Conservation (phyloP, 1,139 yeast species). For the Yamadazyma dendronema region DNA sequence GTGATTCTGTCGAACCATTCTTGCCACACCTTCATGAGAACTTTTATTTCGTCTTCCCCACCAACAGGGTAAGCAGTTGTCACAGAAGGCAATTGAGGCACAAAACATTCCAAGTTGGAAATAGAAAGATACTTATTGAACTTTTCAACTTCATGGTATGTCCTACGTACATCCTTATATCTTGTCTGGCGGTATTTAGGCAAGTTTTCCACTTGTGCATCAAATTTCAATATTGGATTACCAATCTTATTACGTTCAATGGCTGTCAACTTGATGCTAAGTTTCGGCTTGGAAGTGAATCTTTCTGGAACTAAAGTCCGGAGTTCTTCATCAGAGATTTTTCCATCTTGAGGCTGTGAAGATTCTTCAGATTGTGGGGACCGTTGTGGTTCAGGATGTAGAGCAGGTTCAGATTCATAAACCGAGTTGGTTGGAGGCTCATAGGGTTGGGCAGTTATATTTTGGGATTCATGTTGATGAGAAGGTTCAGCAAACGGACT, state of each 20-base stretch:
- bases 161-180: slow-evolving; percentile 76
- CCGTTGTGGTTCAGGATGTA: background rate
- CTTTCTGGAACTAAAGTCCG: slow-evolving; percentile 53
- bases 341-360: slow-evolving; percentile 16
- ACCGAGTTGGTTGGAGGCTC: background rate
- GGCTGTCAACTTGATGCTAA: slow-evolving; percentile 27
- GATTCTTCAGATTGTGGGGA: slow-evolving; percentile 1
- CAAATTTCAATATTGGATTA: slow-evolving; percentile 45
- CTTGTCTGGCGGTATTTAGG: slow-evolving; percentile 72
- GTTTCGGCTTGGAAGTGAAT: slow-evolving; percentile 33
- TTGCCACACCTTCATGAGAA: slow-evolving; percentile 63
- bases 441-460: background rate
- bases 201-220: slow-evolving; percentile 47
- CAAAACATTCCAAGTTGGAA: slow-evolving; percentile 88
- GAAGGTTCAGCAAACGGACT: slow-evolving; percentile 54
- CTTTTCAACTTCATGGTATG: slow-evolving; percentile 72
- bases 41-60: slow-evolving; percentile 74
- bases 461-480: background rate
- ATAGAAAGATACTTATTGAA: slow-evolving; percentile 76
- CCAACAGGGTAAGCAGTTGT: slow-evolving; percentile 77
- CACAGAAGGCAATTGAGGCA: slow-evolving; percentile 81
- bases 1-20: slow-evolving; percentile 83
- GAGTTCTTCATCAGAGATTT: slow-evolving; percentile 38
- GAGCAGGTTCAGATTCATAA: background rate
- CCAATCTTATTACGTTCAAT: slow-evolving; percentile 43